Conservation (phyloP, 345 rosid genomes). For the Hibiscus trionum region DNA sequence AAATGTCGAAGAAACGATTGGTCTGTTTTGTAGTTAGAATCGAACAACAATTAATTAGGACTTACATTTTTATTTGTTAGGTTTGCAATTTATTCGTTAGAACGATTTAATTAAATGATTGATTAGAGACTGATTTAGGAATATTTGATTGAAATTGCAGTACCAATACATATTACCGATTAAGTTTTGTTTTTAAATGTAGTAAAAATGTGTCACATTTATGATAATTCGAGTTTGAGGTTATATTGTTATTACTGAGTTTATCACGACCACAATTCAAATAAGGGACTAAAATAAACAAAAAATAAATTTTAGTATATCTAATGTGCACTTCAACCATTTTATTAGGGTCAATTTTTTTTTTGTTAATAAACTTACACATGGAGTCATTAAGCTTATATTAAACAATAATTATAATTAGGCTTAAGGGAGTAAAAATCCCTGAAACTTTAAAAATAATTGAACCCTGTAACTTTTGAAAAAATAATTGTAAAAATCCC, state of each 20-base stretch:
- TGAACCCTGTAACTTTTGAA: no score
- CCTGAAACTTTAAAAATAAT: no score
- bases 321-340: no score
- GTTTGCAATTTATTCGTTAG: not conserved
- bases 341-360: no score
- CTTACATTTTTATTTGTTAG: not conserved
- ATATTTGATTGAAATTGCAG: slow-evolving; percentile 39
- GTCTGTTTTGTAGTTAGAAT: not conserved
- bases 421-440: no score
- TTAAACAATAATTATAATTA: no score
- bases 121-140: not conserved
- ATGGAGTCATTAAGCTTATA: no score
- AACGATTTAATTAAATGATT: not conserved
- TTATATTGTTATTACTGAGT: not conserved
- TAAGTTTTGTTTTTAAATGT: not conserved
- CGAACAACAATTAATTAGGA: not conserved
- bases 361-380: no score
- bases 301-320: no score
- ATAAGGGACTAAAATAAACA: no score
- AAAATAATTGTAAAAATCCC: no score
- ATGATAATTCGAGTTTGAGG: not conserved
- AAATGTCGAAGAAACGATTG: not conserved
- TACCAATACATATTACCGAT: slow-evolving; percentile 67
- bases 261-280: not conserved
- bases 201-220: no score